Evolutionary conservation across 306 rosid species (phyloP).

Genomic region (Inga oerstediana): DNA sequence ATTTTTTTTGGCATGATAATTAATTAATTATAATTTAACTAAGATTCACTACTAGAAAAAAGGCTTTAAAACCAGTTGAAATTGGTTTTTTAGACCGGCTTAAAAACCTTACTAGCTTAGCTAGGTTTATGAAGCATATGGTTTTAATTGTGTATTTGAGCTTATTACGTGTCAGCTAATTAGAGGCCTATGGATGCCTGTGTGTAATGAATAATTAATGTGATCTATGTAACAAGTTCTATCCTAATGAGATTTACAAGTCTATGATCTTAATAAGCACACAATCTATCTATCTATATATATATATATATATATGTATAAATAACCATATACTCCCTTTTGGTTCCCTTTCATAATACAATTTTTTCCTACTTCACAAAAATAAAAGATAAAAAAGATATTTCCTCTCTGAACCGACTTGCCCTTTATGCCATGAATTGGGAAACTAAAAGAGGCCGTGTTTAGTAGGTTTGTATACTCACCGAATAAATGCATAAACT

Average conservation of each 20-base stretch:
- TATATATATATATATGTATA: no score
- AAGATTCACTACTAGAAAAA: no score
- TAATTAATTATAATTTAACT: no score
- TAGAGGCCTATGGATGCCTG: background rate
- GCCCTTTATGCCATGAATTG: background rate
- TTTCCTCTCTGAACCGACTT: background rate
- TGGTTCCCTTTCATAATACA: no score
- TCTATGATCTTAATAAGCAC: no score
- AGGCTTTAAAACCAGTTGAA: no score
- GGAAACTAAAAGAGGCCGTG: background rate
- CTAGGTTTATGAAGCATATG: background rate
- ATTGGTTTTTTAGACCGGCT: no score
- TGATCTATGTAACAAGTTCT: background rate
- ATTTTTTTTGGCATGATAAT: no score
- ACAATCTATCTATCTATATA: no score
- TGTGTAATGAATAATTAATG: background rate
- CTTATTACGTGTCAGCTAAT: no score
- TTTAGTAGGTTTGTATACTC: background rate
- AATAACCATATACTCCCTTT: background rate
- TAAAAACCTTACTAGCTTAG: constrained; percentile 37
- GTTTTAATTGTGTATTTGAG: no score
- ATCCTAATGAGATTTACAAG: background rate
- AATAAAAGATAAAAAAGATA: no score
- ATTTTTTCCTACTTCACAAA: background rate
- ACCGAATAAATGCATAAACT: background rate